Percentiles rank a stretch among this genome's conserved stretches.
These are phyloP conservation scores for Botrytis medusae DNA, from an alignment of 2,329 filamentous ascomycete species.

Conservation along the genomic window DNA sequence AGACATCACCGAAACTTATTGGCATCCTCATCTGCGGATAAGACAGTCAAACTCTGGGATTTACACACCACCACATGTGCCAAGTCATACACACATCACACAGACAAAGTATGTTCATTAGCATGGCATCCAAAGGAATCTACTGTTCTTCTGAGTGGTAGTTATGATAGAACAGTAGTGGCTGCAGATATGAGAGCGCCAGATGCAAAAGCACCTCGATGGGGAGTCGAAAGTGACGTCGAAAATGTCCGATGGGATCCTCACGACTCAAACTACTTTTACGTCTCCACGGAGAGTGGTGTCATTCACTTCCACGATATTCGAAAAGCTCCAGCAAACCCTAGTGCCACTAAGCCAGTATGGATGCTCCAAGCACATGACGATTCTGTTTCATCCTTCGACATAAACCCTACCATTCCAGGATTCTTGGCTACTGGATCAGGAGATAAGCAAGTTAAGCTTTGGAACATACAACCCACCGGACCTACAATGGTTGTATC, in stretches of 20 bases:
- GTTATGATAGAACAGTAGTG: constrained; percentile 91
- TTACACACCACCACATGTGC: constrained; percentile 88
- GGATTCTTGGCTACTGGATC: constrained; percentile 93
- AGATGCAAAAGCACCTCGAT: constrained; percentile 75
- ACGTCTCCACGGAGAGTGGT: constrained; percentile 88
- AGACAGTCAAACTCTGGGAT: constrained; percentile 98
- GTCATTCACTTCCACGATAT: constrained; percentile 90
- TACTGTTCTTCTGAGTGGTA: constrained; percentile 86
- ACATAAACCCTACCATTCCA: constrained; percentile 85
- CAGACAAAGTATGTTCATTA: constrained; percentile 94
- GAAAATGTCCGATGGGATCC: constrained; percentile 92
- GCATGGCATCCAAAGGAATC: constrained; percentile 89
- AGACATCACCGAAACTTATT: constrained; percentile 90
- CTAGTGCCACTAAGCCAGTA: constrained; percentile 75
- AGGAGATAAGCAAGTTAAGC: constrained; percentile 90
- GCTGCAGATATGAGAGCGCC: constrained; percentile 96
- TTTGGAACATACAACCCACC: constrained; percentile 84
- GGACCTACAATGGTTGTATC: constrained; percentile 90
- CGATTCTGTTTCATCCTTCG: constrained; percentile 85
- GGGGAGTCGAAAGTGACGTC: constrained; percentile 94
- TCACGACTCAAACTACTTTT: constrained; percentile 91
- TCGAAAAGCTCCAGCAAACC: constrained; percentile 70
- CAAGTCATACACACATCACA: constrained; percentile 94
- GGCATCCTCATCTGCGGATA: constrained; percentile 92
- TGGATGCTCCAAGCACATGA: constrained; percentile 98